These are phyloP conservation scores for Maudiozyma humilis DNA, from an alignment of 1,139 yeast genomes.

Conservation along the genomic window DNA sequence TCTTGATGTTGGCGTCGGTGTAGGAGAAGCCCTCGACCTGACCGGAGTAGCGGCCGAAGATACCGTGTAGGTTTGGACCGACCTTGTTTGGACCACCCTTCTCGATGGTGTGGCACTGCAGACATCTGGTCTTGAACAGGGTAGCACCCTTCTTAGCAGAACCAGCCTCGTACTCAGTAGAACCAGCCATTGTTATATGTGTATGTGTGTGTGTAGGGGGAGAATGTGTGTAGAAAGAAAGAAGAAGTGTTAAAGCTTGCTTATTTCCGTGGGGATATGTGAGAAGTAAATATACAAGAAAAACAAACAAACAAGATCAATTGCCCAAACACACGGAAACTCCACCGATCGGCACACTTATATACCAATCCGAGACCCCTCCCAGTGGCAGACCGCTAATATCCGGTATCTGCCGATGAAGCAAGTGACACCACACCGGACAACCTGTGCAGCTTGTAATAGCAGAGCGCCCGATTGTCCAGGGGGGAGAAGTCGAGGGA, in stretches of 20 bases:
- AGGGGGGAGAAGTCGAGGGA: too few relatives aligned
- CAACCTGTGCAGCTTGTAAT: too few relatives aligned
- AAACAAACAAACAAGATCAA: neutral
- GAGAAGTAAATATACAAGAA: too few relatives aligned
- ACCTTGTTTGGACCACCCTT: conserved; percentile 96
- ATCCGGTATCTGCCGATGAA: too few relatives aligned
- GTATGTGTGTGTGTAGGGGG: neutral
- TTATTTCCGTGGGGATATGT: neutral
- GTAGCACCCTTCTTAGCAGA: conserved; percentile 95
- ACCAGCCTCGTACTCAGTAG: conserved; percentile 8
- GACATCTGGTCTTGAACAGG: conserved; percentile 96
- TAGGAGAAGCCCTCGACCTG: conserved; percentile 86
- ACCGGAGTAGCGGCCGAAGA: conserved; percentile 89
- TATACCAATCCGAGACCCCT: too few relatives aligned
- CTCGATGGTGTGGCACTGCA: conserved; percentile 97
- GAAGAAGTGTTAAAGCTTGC: neutral
- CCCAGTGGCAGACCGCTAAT: too few relatives aligned
- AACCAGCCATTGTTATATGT: conserved; percentile 40
- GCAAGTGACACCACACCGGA: too few relatives aligned
- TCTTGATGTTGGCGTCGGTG: conserved; percentile 97
- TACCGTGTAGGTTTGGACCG: conserved; percentile 96
- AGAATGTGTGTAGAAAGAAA: neutral
- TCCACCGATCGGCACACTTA: too few relatives aligned
- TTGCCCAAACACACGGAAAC: too few relatives aligned
- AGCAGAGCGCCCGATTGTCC: too few relatives aligned